A percentile compares a stretch with the other conserved stretches of the same genome.
Evolutionary conservation across 2,329 filamentous ascomycete species (phyloP).

Genomic region (Aureobasidium vineae): DNA sequence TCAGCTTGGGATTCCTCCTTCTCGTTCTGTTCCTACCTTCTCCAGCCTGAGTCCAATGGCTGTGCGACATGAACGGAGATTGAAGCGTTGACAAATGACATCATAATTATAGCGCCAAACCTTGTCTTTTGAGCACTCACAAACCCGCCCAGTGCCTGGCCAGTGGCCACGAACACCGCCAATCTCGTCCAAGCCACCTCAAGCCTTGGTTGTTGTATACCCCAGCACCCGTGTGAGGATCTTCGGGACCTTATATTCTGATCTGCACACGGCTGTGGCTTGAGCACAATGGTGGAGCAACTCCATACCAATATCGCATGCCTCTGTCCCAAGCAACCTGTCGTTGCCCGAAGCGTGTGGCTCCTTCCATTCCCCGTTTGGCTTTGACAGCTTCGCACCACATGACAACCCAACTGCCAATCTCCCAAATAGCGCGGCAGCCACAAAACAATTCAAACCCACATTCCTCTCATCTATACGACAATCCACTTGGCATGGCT

Average conservation of each 20-base stretch:
- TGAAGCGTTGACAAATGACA: slow-evolving; percentile 4
- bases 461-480: neutral
- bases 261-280: slow-evolving; percentile 23
- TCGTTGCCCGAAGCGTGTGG: neutral
- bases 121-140: slow-evolving; percentile 1
- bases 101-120: neutral
- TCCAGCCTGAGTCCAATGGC: neutral
- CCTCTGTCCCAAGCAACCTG: neutral
- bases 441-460: neutral
- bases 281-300: slow-evolving; percentile 10
- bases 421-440: slow-evolving; percentile 13
- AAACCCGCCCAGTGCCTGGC: slow-evolving; percentile 5
- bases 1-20: neutral
- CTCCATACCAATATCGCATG: slow-evolving; percentile 5
- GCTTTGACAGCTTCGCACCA: slow-evolving; percentile 8
- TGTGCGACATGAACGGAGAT: slow-evolving; percentile 10
- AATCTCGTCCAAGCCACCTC: neutral
- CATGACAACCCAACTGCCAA: slow-evolving; percentile 17
- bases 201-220: neutral
- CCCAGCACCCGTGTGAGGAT: slow-evolving; percentile 13
- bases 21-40: neutral
- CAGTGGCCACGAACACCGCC: slow-evolving; percentile 17
- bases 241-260: slow-evolving; percentile 17
- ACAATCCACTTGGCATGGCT: neutral
- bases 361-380: slow-evolving; percentile 2